Evolutionary conservation across 257 asterid species (phyloP).

Genomic region (Solanum piurae): DNA sequence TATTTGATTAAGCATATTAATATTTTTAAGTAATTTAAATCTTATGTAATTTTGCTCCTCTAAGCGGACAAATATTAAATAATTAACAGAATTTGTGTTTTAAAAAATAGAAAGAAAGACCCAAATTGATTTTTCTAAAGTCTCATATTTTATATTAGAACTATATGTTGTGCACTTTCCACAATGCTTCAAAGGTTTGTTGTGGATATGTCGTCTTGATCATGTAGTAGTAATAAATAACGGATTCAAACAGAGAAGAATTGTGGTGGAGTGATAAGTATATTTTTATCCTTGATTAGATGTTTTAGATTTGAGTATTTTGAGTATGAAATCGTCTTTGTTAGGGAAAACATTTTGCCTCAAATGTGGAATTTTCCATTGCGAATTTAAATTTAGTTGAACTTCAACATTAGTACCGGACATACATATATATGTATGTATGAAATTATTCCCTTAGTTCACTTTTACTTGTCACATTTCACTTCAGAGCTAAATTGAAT

Average conservation of each 20-base stretch:
- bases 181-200: not conserved
- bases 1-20: too few species aligned
- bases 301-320: not conserved
- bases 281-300: too few species aligned
- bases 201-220: not conserved
- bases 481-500: not conserved
- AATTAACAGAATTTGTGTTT: not conserved
- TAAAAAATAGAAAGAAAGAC: not conserved
- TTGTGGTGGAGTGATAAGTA: too few species aligned
- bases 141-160: not conserved
- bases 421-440: too few species aligned
- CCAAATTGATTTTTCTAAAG: not conserved
- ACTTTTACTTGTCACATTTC: not conserved
- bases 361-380: rapidly evolving
- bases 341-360: too few species aligned
- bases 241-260: too few species aligned
- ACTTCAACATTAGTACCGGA: not conserved
- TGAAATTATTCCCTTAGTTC: not conserved
- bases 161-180: not conserved
- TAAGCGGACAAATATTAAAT: not conserved
- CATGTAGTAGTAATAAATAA: not conserved
- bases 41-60: not conserved
- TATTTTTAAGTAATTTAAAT: too few species aligned
- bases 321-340: not conserved
- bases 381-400: too few species aligned